Evolutionary conservation across 352 stramenopile species (phyloP).

Genomic region (Globisporangium heterothallicum): DNA sequence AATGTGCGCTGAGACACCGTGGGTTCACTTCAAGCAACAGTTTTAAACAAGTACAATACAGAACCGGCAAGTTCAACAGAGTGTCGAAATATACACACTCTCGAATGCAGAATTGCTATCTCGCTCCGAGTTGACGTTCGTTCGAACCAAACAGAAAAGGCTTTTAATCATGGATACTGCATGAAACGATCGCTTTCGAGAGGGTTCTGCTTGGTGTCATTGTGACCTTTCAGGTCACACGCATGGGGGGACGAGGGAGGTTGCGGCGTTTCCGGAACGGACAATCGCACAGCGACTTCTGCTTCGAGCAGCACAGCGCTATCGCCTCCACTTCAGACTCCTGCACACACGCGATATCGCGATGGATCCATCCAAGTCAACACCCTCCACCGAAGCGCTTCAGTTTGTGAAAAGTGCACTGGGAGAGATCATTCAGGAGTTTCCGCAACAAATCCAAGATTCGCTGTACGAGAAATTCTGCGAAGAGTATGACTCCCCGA

Average conservation of each 20-base stretch:
- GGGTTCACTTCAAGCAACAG: not conserved
- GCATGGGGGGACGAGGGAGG: too few species aligned
- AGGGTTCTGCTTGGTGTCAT: not conserved
- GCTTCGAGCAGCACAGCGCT: too few species aligned
- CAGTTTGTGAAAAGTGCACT: constrained; percentile 17
- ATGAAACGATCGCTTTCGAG: not conserved
- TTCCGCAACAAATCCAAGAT: constrained; percentile 18
- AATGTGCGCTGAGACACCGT: not conserved
- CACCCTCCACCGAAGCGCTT: not conserved
- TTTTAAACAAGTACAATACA: not conserved
- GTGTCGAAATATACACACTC: not conserved
- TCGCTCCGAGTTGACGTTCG: too few species aligned
- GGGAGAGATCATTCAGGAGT: constrained; percentile 13
- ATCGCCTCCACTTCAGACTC: too few species aligned
- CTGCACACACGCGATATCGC: too few species aligned
- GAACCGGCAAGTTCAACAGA: not conserved
- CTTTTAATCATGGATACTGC: too few species aligned
- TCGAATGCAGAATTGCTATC: too few species aligned
- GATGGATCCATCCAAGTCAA: too few species aligned
- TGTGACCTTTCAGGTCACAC: not conserved
- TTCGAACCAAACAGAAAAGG: too few species aligned
- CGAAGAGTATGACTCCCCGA: constrained; percentile 17
- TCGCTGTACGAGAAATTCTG: constrained; percentile 22
- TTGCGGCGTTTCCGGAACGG: not conserved
- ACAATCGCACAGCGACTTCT: not conserved